Percentiles rank a stretch among this genome's conserved stretches.
phyloP scores from a whole-genome alignment of 2,329 filamentous ascomycete species.

The Eurotiales sp. region DNA sequence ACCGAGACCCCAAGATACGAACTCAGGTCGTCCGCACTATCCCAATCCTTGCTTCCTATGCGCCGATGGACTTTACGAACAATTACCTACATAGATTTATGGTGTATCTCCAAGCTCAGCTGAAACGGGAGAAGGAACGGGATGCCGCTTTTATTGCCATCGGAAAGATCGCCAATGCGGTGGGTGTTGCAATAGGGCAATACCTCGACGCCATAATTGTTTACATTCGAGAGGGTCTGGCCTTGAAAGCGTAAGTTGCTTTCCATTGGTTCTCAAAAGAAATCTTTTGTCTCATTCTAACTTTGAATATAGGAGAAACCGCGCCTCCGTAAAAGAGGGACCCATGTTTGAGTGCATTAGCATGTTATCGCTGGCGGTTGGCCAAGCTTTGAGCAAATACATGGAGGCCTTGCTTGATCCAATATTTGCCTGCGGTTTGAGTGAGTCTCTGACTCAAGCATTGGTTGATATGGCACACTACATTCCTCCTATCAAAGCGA shows the following conservation, averaged over 20 bases:
- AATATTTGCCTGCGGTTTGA: constrained; percentile 94
- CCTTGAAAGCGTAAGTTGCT: constrained; percentile 62
- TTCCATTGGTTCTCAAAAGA: neutral
- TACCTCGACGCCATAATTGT: constrained; percentile 93
- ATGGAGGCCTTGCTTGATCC: constrained; percentile 94
- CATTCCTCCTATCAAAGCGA: constrained; percentile 87
- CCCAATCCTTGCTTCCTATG: constrained; percentile 87
- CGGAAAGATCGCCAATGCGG: constrained; percentile 91
- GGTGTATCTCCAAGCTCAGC: constrained; percentile 87
- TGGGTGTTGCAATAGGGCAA: constrained; percentile 89
- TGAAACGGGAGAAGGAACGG: constrained; percentile 91
- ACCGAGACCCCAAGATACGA: constrained; percentile 80
- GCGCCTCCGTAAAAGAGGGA: constrained; percentile 55
- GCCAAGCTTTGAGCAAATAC: constrained; percentile 95
- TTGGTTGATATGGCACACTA: constrained; percentile 99
- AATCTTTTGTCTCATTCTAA: constrained; percentile 11
- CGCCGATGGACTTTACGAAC: constrained; percentile 82
- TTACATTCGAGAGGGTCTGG: constrained; percentile 87
- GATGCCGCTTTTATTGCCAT: constrained; percentile 95
- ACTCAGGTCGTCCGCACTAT: constrained; percentile 89
- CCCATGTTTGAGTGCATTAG: constrained; percentile 98
- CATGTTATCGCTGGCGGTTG: constrained; percentile 89
- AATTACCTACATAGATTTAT: constrained; percentile 93
- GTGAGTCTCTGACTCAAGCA: constrained; percentile 88
- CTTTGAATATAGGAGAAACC: constrained; percentile 47